These are phyloP conservation scores for Taphrina confusa DNA, from an alignment of 1,139 yeast genomes.

Conservation along the genomic window DNA sequence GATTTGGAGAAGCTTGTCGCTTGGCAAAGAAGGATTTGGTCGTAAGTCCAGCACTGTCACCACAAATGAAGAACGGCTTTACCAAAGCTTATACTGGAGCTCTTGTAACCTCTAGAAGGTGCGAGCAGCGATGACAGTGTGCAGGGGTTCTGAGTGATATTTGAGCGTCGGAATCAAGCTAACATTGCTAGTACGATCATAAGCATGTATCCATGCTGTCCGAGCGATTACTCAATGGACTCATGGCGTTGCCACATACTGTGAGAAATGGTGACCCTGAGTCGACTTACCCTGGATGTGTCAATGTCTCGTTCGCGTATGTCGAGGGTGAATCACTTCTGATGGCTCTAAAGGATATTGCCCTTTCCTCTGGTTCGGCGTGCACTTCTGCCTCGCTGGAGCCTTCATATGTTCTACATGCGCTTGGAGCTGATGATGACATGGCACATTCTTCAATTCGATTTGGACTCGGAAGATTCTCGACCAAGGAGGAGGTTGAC, in stretches of 20 bases:
- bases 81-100: slow-evolving; percentile 12
- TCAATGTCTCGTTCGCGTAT: slow-evolving; percentile 92
- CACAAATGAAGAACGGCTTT: slow-evolving; percentile 22
- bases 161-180: no score
- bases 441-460: slow-evolving; percentile 91
- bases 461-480: slow-evolving; percentile 95
- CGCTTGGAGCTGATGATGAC: slow-evolving; percentile 94
- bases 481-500: slow-evolving; percentile 94
- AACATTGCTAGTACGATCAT: slow-evolving; percentile 55
- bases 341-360: slow-evolving; percentile 97
- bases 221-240: slow-evolving; percentile 67
- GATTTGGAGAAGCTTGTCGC: slow-evolving; percentile 97
- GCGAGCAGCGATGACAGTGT: slow-evolving; percentile 18
- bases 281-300: slow-evolving; percentile 85
- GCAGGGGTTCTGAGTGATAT: slow-evolving; percentile 38
- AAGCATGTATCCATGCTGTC: slow-evolving; percentile 71
- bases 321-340: slow-evolving; percentile 96
- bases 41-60: slow-evolving; percentile 38
- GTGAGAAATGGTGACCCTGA: slow-evolving; percentile 81
- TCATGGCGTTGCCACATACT: slow-evolving; percentile 82
- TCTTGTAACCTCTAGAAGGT: slow-evolving; percentile 18
- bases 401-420: slow-evolving; percentile 94
- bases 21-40: slow-evolving; percentile 71
- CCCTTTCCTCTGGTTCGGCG: slow-evolving; percentile 96
- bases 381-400: slow-evolving; percentile 98